Evolutionary conservation across 768 basidiomycete species (phyloP).

Genomic region (Pleurotus tuber-regium): DNA sequence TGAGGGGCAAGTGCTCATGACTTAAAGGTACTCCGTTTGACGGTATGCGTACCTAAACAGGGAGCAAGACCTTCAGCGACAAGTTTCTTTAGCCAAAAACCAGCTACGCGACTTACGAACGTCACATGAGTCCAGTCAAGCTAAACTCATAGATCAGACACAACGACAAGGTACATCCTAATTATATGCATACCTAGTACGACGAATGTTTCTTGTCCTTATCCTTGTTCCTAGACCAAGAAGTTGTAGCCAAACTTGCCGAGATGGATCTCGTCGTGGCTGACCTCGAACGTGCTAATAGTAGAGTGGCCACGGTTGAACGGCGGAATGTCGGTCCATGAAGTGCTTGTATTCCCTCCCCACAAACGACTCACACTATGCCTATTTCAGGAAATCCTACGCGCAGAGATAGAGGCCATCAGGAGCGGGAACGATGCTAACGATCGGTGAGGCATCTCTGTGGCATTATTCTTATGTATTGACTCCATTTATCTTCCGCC

Average conservation of each 20-base stretch:
- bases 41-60: conserved; percentile 34
- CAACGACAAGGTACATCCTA: conserved; percentile 75
- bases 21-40: background rate
- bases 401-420: conserved; percentile 91
- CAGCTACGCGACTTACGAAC: conserved; percentile 89
- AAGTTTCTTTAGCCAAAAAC: conserved; percentile 80
- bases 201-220: background rate
- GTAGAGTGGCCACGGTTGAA: conserved; percentile 88
- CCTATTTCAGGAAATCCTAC: conserved; percentile 73
- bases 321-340: conserved; percentile 73
- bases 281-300: conserved; percentile 94
- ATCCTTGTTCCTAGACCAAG: conserved; percentile 70
- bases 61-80: conserved; percentile 92
- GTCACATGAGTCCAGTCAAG: conserved; percentile 91
- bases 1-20: conserved; percentile 29
- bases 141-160: conserved; percentile 86
- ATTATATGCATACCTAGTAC: background rate
- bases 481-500: background rate
- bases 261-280: conserved; percentile 95
- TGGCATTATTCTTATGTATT: background rate
- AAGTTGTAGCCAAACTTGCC: conserved; percentile 83
- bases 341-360: too few relatives aligned
- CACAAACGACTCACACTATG: background rate
- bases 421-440: conserved; percentile 74
- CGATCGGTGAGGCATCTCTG: conserved; percentile 52